A percentile compares a stretch with the other conserved stretches of the same genome.
Conservation (phyloP, 208 protist genomes). For the Jaenimonas drosophilae region DNA sequence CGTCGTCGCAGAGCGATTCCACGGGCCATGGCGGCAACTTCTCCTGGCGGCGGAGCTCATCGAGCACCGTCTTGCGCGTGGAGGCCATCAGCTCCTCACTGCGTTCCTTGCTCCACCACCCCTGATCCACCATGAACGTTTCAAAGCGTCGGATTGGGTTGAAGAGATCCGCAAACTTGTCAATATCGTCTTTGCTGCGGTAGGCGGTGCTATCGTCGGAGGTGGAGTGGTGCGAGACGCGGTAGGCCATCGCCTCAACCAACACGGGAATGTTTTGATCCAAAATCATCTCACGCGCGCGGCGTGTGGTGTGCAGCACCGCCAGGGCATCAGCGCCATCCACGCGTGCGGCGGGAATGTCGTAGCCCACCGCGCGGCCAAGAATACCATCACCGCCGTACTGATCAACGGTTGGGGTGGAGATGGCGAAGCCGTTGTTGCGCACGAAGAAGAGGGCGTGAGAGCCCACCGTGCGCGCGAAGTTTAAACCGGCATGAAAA, state of each 20-base stretch:
- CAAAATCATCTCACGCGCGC: constrained; percentile 81
- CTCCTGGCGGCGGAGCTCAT: constrained; percentile 59
- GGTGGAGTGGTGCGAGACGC: constrained; percentile 92
- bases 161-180: constrained; percentile 31
- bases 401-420: constrained; percentile 91
- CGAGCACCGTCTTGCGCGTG: constrained; percentile 35
- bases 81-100: constrained; percentile 20
- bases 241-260: constrained; percentile 97
- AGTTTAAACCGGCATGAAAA: constrained; percentile 96
- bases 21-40: constrained; percentile 54
- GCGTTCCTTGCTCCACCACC: constrained; percentile 53
- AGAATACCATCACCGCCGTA: constrained; percentile 94
- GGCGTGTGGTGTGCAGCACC: constrained; percentile 85
- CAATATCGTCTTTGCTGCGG: constrained; percentile 48
- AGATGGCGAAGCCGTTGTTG: constrained; percentile 96
- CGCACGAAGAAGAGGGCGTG: constrained; percentile 94
- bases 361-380: constrained; percentile 71
- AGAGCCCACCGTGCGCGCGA: constrained; percentile 88
- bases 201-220: constrained; percentile 93
- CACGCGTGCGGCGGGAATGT: constrained; percentile 87
- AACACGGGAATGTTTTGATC: constrained; percentile 79
- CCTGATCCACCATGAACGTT: constrained; percentile 33
- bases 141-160: constrained; percentile 67
- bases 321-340: constrained; percentile 96
- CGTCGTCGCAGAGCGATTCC: constrained; percentile 35